Percentiles rank a stretch among this genome's conserved stretches.
Conservation (phyloP, 306 rosid species). For the Heteromeles arbutifolia region DNA sequence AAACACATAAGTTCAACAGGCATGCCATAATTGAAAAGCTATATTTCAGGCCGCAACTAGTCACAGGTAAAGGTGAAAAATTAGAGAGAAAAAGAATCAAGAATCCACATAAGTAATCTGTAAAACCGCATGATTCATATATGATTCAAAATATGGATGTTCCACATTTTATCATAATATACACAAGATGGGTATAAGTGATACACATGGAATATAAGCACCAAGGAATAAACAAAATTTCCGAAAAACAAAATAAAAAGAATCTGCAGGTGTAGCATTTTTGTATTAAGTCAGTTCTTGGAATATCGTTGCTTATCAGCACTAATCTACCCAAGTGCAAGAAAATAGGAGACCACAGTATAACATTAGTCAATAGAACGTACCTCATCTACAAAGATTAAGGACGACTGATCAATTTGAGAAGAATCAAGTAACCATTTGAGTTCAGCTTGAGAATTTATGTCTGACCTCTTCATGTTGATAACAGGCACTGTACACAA, state of each 20-base stretch:
- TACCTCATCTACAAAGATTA: conserved; percentile 77
- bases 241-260: not conserved
- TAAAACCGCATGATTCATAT: not conserved
- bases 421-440: conserved; percentile 84
- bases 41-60: not conserved
- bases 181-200: not conserved
- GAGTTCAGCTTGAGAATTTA: conserved; percentile 58
- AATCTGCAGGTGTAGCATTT: not conserved
- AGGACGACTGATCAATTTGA: conserved; percentile 61
- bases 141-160: not conserved
- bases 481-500: conserved; percentile 70
- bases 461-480: conserved; percentile 62
- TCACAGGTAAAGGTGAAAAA: not conserved
- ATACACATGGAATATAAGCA: not conserved
- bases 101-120: not conserved
- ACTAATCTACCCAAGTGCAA: not conserved
- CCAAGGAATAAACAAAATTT: too few relatives aligned
- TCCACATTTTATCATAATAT: not conserved
- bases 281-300: not conserved
- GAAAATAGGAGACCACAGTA: not conserved
- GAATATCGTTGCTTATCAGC: not conserved
- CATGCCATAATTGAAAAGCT: not conserved
- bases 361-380: conserved; percentile 7
- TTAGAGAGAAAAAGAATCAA: not conserved
- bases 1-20: conserved; percentile 2